Conservation (phyloP, 1,139 yeast genomes). For the Yamadazyma atmosphaerica region DNA sequence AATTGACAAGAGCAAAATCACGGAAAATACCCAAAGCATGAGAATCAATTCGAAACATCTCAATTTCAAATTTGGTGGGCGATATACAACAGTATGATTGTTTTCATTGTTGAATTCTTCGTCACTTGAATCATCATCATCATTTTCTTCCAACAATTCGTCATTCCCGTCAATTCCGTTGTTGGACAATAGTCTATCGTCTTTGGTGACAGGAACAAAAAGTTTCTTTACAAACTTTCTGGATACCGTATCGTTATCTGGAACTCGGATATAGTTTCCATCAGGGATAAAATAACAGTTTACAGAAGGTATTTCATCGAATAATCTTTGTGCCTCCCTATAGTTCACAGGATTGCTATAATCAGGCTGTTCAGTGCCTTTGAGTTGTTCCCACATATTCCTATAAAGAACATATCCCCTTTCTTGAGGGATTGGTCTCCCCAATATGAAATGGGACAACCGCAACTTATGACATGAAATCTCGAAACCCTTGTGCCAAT, state of each 20-base stretch:
- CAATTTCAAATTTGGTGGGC: constrained; percentile 74
- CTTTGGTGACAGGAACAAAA: constrained; percentile 81
- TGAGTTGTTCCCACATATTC: constrained; percentile 41
- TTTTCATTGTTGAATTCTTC: constrained; percentile 53
- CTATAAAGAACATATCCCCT: constrained; percentile 70
- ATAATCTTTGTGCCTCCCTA: constrained; percentile 45
- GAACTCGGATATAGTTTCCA: constrained; percentile 84
- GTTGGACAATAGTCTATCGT: constrained; percentile 59
- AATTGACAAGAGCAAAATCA: constrained; percentile 43
- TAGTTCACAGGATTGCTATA: constrained; percentile 57
- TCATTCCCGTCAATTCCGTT: constrained; percentile 21
- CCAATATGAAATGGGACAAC: constrained; percentile 76
- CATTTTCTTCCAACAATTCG: constrained; percentile 16
- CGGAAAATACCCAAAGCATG: constrained; percentile 71
- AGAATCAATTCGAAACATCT: constrained; percentile 59
- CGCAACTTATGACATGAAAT: constrained; percentile 59
- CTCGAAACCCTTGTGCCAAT: constrained; percentile 67
- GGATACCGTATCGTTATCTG: constrained; percentile 75
- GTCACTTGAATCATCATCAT: constrained; percentile 45
- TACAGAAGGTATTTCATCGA: constrained; percentile 38
- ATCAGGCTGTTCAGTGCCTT: constrained; percentile 48
- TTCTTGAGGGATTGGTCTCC: constrained; percentile 68
- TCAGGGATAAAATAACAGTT: constrained; percentile 66
- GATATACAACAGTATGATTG: constrained; percentile 74
- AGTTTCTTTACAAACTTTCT: constrained; percentile 60